These are phyloP conservation scores for Uronychia setigera DNA, from an alignment of 73 alveolate species.

Conservation along the genomic window DNA sequence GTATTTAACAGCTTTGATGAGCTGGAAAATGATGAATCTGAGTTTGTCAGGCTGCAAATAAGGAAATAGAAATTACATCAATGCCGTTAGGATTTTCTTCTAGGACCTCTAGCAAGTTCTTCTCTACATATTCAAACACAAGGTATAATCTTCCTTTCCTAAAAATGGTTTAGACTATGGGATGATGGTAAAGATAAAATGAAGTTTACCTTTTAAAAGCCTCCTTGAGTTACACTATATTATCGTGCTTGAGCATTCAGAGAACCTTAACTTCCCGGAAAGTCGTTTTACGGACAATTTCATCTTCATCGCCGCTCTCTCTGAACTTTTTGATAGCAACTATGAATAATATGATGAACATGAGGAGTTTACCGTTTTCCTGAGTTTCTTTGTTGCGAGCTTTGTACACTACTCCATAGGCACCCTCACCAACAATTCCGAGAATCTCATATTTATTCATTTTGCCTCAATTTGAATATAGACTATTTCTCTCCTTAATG, in stretches of 20 bases:
- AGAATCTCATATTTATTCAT: conserved; percentile 83
- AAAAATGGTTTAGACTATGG: background rate
- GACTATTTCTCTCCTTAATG: too few species aligned
- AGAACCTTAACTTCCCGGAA: conserved; percentile 94
- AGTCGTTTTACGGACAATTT: conserved; percentile 89
- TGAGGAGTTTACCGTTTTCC: conserved; percentile 50
- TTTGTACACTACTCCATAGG: conserved; percentile 83
- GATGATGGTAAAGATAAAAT: background rate
- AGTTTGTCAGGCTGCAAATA: conserved; percentile 44
- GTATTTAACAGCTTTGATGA: conserved; percentile 65
- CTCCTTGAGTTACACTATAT: conserved; percentile 87
- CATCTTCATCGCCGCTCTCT: conserved; percentile 95
- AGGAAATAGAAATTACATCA: conserved; percentile 53
- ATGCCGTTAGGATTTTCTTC: conserved; percentile 94
- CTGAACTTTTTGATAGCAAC: conserved; percentile 77
- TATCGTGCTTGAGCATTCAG: conserved; percentile 85
- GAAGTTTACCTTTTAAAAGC: conserved; percentile 79
- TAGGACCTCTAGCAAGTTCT: conserved; percentile 93
- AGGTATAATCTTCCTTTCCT: conserved; percentile 76
- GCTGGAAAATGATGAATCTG: conserved; percentile 58
- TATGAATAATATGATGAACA: background rate
- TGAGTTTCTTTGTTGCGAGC: conserved; percentile 75
- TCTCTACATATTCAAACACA: conserved; percentile 97
- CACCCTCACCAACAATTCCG: conserved; percentile 84
- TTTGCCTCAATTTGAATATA: conserved; percentile 3